phyloP scores from a whole-genome alignment of 1,139 yeast genomes.

The Sugiyamaella paludigena region DNA sequence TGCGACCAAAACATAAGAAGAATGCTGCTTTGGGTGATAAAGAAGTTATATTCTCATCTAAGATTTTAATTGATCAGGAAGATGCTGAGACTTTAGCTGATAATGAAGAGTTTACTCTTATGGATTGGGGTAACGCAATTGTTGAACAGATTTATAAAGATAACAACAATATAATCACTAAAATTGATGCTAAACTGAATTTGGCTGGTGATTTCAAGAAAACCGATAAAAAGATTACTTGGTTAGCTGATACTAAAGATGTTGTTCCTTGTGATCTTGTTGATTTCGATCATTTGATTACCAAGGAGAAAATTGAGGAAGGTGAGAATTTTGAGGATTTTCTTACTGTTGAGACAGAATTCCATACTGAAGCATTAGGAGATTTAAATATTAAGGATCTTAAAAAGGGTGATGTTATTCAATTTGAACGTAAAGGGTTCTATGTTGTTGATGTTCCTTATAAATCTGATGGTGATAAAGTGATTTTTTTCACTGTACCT shows the following conservation, averaged over 20 bases:
- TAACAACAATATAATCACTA: constrained; percentile 49
- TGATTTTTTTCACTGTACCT: constrained; percentile 88
- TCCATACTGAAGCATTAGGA: constrained; percentile 74
- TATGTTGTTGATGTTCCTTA: constrained; percentile 73
- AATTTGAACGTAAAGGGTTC: constrained; percentile 97
- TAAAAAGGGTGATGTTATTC: constrained; percentile 84
- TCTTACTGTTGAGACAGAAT: constrained; percentile 84
- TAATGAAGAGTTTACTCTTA: constrained; percentile 86
- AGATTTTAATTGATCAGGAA: constrained; percentile 77
- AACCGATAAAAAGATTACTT: constrained; percentile 91
- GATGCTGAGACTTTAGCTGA: constrained; percentile 72
- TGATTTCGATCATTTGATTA: constrained; percentile 93
- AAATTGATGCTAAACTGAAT: constrained; percentile 77
- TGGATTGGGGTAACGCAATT: constrained; percentile 99
- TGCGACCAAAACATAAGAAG: constrained; percentile 92
- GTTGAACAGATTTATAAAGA: constrained; percentile 64
- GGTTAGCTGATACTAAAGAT: constrained; percentile 79
- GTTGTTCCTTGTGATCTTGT: constrained; percentile 75
- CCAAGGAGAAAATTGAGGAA: constrained; percentile 94
- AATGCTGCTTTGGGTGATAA: constrained; percentile 88
- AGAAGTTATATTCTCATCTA: constrained; percentile 64
- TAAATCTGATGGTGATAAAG: constrained; percentile 54
- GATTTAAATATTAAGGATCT: constrained; percentile 74
- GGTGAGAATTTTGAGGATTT: constrained; percentile 92
- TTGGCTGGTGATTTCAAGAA: constrained; percentile 97